These are phyloP conservation scores for Penicillium bovifimosum DNA, from an alignment of 495 filamentous ascomycete genomes.

Conservation along the genomic window DNA sequence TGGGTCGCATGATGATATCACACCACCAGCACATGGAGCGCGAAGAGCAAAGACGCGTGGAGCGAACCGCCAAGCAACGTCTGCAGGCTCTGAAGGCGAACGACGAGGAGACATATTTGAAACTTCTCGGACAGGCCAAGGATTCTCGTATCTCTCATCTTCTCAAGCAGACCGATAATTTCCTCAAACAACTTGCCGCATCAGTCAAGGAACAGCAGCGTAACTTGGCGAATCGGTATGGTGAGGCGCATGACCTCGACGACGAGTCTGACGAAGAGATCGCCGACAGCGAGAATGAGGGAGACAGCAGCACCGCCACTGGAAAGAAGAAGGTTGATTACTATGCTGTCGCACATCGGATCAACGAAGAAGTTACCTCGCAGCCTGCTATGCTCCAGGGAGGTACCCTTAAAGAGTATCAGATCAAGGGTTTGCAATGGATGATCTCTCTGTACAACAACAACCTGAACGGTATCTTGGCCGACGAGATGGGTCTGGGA, in stretches of 20 bases:
- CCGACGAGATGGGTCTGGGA: slow-evolving; percentile 99
- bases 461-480: slow-evolving; percentile 96
- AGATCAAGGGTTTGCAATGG: slow-evolving; percentile 97
- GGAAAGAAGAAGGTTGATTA: slow-evolving; percentile 82
- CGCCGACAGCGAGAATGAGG: slow-evolving; percentile 60
- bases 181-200: slow-evolving; percentile 87
- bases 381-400: slow-evolving; percentile 86
- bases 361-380: slow-evolving; percentile 79
- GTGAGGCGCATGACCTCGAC: slow-evolving; percentile 53
- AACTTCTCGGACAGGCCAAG: slow-evolving; percentile 94
- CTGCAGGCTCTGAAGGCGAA: slow-evolving; percentile 96
- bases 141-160: slow-evolving; percentile 98
- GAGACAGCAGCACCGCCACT: slow-evolving; percentile 53
- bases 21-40: slow-evolving; percentile 97
- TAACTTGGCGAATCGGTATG: slow-evolving; percentile 70
- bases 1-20: slow-evolving; percentile 77
- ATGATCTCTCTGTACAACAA: slow-evolving; percentile 99
- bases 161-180: slow-evolving; percentile 91
- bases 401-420: slow-evolving; percentile 92
- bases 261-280: slow-evolving; percentile 66
- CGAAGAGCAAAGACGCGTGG: slow-evolving; percentile 95
- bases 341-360: slow-evolving; percentile 93
- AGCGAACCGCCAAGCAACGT: slow-evolving; percentile 98
- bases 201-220: slow-evolving; percentile 92
- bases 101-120: slow-evolving; percentile 97